These are phyloP conservation scores for Nigrospora osmanthi DNA, from an alignment of 2,329 filamentous ascomycete species.

Conservation along the genomic window DNA sequence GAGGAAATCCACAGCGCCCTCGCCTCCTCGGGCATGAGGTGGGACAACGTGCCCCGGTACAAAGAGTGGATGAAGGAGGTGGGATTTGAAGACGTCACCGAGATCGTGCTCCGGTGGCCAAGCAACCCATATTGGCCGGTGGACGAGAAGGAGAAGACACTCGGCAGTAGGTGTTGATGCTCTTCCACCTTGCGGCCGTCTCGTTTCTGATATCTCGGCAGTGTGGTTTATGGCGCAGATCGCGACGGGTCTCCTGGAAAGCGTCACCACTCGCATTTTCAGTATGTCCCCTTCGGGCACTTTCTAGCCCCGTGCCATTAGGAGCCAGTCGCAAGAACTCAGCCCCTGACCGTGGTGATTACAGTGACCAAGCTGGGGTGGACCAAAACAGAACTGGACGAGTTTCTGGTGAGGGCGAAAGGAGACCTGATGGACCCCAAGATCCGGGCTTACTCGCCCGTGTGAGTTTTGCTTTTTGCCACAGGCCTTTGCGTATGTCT, in stretches of 20 bases:
- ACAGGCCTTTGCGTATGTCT: too few relatives aligned
- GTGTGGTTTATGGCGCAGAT: conserved; percentile 3
- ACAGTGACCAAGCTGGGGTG: conserved; percentile 7
- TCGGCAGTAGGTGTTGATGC: conserved; percentile 5
- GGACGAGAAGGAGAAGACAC: conserved; percentile 11
- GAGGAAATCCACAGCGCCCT: conserved; percentile 5
- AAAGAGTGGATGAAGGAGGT: conserved; percentile 9
- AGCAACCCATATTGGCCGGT: conserved; percentile 13
- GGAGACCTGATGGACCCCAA: conserved; percentile 7
- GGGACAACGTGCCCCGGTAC: conserved; percentile 2
- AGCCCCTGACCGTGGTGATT: too few relatives aligned
- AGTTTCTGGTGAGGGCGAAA: conserved; percentile 8
- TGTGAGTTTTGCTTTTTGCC: conserved; percentile 1
- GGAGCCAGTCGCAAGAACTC: too few relatives aligned
- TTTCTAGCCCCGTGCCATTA: too few relatives aligned
- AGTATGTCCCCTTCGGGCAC: not conserved
- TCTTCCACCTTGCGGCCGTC: too few relatives aligned
- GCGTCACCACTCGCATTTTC: conserved; percentile 9
- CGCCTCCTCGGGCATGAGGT: conserved; percentile 2
- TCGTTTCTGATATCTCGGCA: too few relatives aligned
- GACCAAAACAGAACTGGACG: conserved; percentile 6
- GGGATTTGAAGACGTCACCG: conserved; percentile 11
- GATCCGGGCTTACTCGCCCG: conserved; percentile 9
- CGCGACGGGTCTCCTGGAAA: conserved; percentile 5
- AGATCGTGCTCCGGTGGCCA: conserved; percentile 10